Evolutionary conservation across 2,329 filamentous ascomycete species (phyloP), one percentile per base, ranked within the genome.

Genomic region (Colletotrichum trifolii): DNA sequence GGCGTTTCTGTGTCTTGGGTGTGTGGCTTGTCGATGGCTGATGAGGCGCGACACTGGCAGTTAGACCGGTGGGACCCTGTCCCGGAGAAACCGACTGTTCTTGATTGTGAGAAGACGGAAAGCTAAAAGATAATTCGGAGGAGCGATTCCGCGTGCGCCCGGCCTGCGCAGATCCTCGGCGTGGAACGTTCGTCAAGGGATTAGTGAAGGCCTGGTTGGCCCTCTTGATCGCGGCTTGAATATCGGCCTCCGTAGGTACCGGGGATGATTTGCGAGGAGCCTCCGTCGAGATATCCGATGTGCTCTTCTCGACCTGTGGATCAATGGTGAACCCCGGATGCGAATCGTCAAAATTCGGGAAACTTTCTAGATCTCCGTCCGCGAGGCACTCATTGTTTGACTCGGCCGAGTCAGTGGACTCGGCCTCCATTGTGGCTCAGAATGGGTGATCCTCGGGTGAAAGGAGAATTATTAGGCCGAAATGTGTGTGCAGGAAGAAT

Each of bases 111-210:
- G 34, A 15, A 13, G 45, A 17, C 12, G 64, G 60, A 33, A 64
- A 49, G n/a, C 40, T 53, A 33, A 66, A 66, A 11, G 64, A 66
- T 8, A 66, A 54, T 15, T 64, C 64, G 7, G 64, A 53, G 17
- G 53, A 60, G 15, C 64, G 42, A 25, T 60, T 58, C 25, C 64
- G 60, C 33, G 60, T 39, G 54, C 60, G 55, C n/a, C 56, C 55
- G 34, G 52, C 33, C 15, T 42, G 61, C 35, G 61, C 42, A 34
- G 64, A 55, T 45, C 52, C 49, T 38, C 65, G 56, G 10, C 65
- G 62, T 13, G 55, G 56, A 36, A 52, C 62, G 65, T 67, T 67
- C 36, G 65, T 66, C 33, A 60, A 53, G 45, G 61, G 55, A 12
- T 66, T 53, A 10, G 9, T 33, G 53, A 46, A 58, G 6, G 48